Conservation (phyloP, 2,329 filamentous ascomycete species). For the Graphiopsis chlorocephala region DNA sequence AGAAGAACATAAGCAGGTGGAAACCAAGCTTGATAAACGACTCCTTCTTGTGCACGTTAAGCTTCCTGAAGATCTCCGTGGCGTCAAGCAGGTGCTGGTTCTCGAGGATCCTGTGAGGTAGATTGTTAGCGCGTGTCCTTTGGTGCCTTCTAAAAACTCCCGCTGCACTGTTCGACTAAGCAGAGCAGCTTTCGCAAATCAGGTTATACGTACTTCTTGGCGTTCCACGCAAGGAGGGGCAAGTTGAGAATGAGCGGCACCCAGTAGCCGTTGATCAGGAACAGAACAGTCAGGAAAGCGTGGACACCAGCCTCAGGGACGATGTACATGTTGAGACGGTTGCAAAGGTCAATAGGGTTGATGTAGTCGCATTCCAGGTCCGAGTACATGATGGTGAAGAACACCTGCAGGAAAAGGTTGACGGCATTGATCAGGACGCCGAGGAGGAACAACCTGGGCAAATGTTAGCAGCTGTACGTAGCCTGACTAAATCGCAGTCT, state of each 20-base stretch:
- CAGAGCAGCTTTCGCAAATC: background rate
- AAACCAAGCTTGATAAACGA: conserved; percentile 99
- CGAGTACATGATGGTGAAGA: conserved; percentile 99
- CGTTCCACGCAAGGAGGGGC: conserved; percentile 87
- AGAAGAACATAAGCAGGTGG: conserved; percentile 99
- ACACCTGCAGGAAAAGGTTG: conserved; percentile 99
- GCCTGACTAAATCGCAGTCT: background rate
- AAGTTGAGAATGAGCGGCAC: conserved; percentile 86
- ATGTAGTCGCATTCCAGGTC: conserved; percentile 99
- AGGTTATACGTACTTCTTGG: conserved; percentile 83
- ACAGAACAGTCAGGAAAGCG: conserved; percentile 90
- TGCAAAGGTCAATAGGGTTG: conserved; percentile 99
- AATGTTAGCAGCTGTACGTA: conserved; percentile 15
- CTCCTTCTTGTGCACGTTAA: conserved; percentile 99
- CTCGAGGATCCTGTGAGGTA: conserved; percentile 73
- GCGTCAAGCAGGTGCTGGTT: conserved; percentile 96
- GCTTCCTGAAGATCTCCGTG: conserved; percentile 98
- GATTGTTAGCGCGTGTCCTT: conserved; percentile 33
- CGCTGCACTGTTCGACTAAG: background rate
- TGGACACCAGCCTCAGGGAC: conserved; percentile 97
- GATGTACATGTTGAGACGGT: conserved; percentile 99
- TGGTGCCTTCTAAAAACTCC: background rate
- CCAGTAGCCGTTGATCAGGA: conserved; percentile 99
- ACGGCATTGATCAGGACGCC: conserved; percentile 99
- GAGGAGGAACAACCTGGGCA: conserved; percentile 79